Conservation (phyloP, 768 basidiomycete species). For the Tephrocybe sp. region DNA sequence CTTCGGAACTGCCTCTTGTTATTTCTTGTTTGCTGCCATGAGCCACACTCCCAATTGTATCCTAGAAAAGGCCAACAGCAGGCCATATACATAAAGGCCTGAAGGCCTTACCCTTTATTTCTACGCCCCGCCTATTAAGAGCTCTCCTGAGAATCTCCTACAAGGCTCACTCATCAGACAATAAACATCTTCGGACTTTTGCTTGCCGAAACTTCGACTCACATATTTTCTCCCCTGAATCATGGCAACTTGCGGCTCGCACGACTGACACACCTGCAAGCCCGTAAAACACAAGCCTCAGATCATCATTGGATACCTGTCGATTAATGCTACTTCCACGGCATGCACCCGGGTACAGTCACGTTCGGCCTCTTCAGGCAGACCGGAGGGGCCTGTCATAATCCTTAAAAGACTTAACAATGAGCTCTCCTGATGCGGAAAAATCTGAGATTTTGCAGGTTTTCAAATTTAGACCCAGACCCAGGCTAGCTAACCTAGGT, state of each 20-base stretch:
- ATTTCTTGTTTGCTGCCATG: slow-evolving; percentile 33
- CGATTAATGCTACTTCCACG: background rate
- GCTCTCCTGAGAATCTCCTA: slow-evolving; percentile 4
- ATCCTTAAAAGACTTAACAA: no score
- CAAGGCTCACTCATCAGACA: slow-evolving; percentile 10
- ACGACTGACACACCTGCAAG: slow-evolving; percentile 1
- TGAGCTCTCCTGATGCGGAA: no score
- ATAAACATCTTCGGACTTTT: slow-evolving; percentile 16
- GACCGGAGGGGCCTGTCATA: no score
- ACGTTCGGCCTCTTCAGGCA: no score
- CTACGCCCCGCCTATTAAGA: background rate
- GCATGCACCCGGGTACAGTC: background rate
- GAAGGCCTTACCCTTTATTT: no score
- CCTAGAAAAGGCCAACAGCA: no score
- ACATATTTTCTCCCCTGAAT: slow-evolving; percentile 6
- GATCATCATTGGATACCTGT: background rate
- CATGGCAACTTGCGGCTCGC: slow-evolving; percentile 9
- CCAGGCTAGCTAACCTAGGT: no score
- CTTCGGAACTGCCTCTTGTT: slow-evolving; percentile 32
- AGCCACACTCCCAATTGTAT: slow-evolving; percentile 21
- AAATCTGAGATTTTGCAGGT: no score
- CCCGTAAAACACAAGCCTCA: background rate
- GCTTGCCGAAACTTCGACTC: slow-evolving; percentile 11
- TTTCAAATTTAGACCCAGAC: no score
- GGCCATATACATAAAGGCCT: no score